Evolutionary conservation across 257 asterid species (phyloP).

Genomic region (Linderniella brevidens): DNA sequence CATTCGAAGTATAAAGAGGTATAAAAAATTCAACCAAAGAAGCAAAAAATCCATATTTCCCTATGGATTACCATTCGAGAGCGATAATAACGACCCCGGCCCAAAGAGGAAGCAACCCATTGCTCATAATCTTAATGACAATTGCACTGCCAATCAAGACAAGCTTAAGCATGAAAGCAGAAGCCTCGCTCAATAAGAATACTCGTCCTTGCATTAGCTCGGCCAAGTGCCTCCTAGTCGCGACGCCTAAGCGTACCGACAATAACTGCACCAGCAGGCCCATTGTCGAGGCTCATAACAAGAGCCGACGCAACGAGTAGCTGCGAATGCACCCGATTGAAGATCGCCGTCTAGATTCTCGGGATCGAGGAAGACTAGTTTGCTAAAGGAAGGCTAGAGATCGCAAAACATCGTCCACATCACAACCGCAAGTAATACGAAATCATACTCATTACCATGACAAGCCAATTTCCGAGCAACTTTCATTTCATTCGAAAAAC

Average conservation of each 20-base stretch:
- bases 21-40: not conserved
- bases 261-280: conserved; percentile 58
- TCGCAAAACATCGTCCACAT: too few species aligned
- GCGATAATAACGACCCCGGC: conserved; percentile 67
- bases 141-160: conserved; percentile 71
- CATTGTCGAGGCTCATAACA: conserved; percentile 73
- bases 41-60: not conserved
- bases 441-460: too few species aligned
- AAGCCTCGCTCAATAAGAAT: conserved; percentile 56
- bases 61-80: conserved; percentile 38
- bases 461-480: too few species aligned
- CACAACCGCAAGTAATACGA: too few species aligned
- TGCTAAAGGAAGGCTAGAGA: too few species aligned
- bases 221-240: conserved; percentile 66
- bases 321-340: conserved; percentile 83
- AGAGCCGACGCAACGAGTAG: conserved; percentile 54
- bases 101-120: conserved; percentile 53
- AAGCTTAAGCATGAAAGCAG: conserved; percentile 59
- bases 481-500: too few species aligned
- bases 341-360: conserved; percentile 80
- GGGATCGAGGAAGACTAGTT: conserved; percentile 74
- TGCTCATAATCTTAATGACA: conserved; percentile 51
- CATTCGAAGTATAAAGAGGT: not conserved
- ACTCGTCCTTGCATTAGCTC: conserved; percentile 70
- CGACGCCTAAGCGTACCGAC: conserved; percentile 63